Percentiles rank a stretch among this genome's conserved stretches.
These are phyloP conservation scores for Barnettozyma pratensis DNA, from an alignment of 805 yeast genomes.

Conservation along the genomic window DNA sequence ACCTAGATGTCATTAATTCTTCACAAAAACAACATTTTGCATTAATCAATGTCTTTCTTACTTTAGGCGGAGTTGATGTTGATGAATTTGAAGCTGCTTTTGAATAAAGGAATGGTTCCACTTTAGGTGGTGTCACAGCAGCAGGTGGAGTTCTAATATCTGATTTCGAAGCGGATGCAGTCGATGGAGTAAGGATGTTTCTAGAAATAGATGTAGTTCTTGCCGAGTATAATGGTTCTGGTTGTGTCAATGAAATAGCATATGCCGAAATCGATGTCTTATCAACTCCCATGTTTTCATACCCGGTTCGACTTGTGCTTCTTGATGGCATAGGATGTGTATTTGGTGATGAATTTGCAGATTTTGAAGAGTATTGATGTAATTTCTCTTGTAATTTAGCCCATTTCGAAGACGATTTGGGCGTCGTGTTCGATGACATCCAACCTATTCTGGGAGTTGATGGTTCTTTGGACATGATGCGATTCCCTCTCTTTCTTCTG, in stretches of 20 bases:
- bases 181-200: slow-evolving; percentile 1
- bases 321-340: not conserved
- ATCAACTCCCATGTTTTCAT: not conserved
- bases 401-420: slow-evolving; percentile 18
- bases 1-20: slow-evolving; percentile 33
- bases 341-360: slow-evolving; percentile 1
- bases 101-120: slow-evolving; percentile 16
- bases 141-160: not conserved
- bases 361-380: slow-evolving; percentile 2
- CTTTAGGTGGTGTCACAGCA: slow-evolving; percentile 11
- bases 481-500: not conserved
- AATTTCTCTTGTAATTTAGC: slow-evolving; percentile 20
- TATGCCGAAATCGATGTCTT: not conserved
- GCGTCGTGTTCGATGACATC: slow-evolving; percentile 1
- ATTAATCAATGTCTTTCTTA: slow-evolving; percentile 16
- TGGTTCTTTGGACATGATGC: slow-evolving; percentile 2
- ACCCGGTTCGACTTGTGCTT: not conserved
- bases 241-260: not conserved
- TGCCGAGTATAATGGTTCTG: slow-evolving; percentile 3
- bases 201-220: slow-evolving; percentile 21
- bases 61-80: slow-evolving; percentile 10
- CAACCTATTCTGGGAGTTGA: slow-evolving; percentile 1
- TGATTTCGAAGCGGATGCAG: not conserved
- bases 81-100: not conserved
- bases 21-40: slow-evolving; percentile 38